phyloP scores from a whole-genome alignment of 495 filamentous ascomycete species.

The Penicillium psychrofluorescens region DNA sequence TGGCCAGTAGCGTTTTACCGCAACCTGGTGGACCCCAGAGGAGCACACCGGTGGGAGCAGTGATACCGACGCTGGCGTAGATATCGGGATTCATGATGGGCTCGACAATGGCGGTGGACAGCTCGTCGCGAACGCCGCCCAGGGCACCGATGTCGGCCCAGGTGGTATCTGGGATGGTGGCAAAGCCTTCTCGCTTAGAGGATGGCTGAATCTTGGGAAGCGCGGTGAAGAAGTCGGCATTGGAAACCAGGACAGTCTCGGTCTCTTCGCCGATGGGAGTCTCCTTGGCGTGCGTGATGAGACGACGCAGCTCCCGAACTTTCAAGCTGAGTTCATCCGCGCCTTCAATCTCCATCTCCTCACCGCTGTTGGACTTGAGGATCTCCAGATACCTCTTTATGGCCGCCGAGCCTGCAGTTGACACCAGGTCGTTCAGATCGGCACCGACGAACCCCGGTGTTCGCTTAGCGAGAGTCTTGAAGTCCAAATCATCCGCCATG shows the following conservation, averaged over 20 bases:
- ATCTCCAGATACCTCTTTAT: slow-evolving; percentile 52
- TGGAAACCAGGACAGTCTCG: slow-evolving; percentile 43
- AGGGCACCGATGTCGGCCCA: slow-evolving; percentile 92
- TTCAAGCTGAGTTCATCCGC: slow-evolving; percentile 29
- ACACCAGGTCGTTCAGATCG: slow-evolving; percentile 81
- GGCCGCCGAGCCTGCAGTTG: slow-evolving; percentile 60
- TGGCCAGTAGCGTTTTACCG: slow-evolving; percentile 93
- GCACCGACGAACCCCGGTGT: slow-evolving; percentile 94
- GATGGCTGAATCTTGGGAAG: slow-evolving; percentile 85
- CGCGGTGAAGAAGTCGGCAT: slow-evolving; percentile 66
- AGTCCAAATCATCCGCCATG: slow-evolving; percentile 67
- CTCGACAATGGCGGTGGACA: slow-evolving; percentile 82
- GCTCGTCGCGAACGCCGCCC: slow-evolving; percentile 66
- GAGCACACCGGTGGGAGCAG: slow-evolving; percentile 81
- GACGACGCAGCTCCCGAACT: slow-evolving; percentile 44
- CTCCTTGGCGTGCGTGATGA: slow-evolving; percentile 47
- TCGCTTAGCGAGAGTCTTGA: slow-evolving; percentile 70
- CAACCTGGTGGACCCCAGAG: slow-evolving; percentile 97
- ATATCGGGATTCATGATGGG: slow-evolving; percentile 81
- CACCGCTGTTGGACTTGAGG: slow-evolving; percentile 41
- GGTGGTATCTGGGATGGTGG: slow-evolving; percentile 92
- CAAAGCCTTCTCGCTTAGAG: slow-evolving; percentile 91
- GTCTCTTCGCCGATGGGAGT: slow-evolving; percentile 36
- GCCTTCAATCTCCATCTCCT: slow-evolving; percentile 49
- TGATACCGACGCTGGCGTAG: slow-evolving; percentile 76